These are phyloP conservation scores for Cyberlindnera subsufficiens DNA, from an alignment of 805 yeast species.

Conservation along the genomic window DNA sequence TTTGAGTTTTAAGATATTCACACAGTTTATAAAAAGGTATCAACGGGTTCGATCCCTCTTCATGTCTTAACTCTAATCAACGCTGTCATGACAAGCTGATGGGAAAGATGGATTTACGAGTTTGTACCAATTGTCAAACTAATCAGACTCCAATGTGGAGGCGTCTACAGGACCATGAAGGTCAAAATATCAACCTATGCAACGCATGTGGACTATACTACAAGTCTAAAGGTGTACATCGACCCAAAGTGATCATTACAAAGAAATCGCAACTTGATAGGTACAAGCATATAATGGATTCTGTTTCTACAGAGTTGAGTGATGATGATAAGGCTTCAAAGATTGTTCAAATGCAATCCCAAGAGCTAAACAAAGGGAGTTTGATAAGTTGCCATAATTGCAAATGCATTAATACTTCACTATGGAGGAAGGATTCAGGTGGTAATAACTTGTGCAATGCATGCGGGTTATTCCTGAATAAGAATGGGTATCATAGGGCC, in stretches of 20 bases:
- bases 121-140: slow-evolving; percentile 56
- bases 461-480: slow-evolving; percentile 81
- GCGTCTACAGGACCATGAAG: slow-evolving; percentile 57
- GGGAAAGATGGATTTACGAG: background rate
- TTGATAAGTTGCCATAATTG: slow-evolving; percentile 66
- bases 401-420: slow-evolving; percentile 82
- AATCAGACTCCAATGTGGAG: slow-evolving; percentile 86
- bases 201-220: slow-evolving; percentile 82
- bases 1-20: too few relatives aligned
- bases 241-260: slow-evolving; percentile 60
- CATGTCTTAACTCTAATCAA: background rate
- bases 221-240: slow-evolving; percentile 64
- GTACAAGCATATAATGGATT: slow-evolving; percentile 9
- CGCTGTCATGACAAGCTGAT: background rate
- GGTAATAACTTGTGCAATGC: slow-evolving; percentile 94
- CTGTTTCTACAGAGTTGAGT: slow-evolving; percentile 3
- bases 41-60: background rate
- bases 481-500: slow-evolving; percentile 17
- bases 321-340: background rate
- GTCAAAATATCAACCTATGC: slow-evolving; percentile 65
- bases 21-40: too few relatives aligned
- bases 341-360: slow-evolving; percentile 7
- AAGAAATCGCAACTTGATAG: slow-evolving; percentile 16
- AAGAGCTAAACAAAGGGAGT: slow-evolving; percentile 7
- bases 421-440: slow-evolving; percentile 87